Conservation (phyloP, 2,329 filamentous ascomycete genomes). For the Ophiostoma sp. region DNA sequence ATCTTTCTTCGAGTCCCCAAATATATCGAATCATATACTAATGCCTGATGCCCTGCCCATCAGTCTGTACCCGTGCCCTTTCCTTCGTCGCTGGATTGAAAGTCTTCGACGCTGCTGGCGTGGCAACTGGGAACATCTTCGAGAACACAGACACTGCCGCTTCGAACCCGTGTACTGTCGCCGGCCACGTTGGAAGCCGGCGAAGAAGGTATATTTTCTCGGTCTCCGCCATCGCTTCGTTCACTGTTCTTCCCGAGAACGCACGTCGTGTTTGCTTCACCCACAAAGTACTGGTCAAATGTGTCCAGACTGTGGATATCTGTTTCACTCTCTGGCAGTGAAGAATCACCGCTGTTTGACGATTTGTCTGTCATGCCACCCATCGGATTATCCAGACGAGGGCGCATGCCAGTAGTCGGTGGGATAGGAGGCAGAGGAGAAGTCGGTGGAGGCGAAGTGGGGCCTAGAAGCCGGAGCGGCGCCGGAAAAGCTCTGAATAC, state of each 20-base stretch:
- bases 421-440: conserved; percentile 23
- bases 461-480: neutral
- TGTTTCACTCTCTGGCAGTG: neutral
- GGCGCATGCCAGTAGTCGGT: neutral
- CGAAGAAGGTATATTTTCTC: neutral
- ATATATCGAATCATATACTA: neutral
- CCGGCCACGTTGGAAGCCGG: neutral
- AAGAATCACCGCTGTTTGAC: neutral
- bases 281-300: neutral
- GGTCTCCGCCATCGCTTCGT: neutral
- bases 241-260: too few relatives aligned
- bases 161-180: neutral
- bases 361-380: neutral
- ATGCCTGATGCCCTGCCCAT: too few relatives aligned
- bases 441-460: conserved; percentile 20
- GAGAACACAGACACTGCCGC: neutral
- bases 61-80: neutral
- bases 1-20: neutral
- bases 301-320: neutral
- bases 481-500: neutral
- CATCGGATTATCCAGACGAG: neutral
- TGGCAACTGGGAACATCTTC: neutral
- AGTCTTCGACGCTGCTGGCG: neutral
- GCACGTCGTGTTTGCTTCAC: too few relatives aligned
- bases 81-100: neutral